Evolutionary conservation across 805 yeast species (phyloP).

Genomic region (Cyberlindnera amylophila): DNA sequence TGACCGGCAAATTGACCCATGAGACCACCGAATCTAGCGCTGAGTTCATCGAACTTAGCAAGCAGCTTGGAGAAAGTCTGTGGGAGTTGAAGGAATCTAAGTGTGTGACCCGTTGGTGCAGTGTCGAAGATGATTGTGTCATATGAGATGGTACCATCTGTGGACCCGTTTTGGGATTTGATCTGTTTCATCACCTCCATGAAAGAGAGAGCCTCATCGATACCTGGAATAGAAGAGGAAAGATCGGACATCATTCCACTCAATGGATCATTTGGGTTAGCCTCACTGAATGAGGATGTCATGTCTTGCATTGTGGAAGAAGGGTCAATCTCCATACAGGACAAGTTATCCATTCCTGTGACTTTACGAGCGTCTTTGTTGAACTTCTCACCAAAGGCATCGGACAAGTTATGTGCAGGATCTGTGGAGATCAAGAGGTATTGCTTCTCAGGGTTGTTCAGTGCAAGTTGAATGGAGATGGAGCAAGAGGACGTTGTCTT

Average conservation of each 20-base stretch:
- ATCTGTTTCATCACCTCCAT: constrained; percentile 98
- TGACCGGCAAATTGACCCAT: constrained; percentile 65
- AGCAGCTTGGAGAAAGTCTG: constrained; percentile 84
- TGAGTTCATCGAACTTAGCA: constrained; percentile 80
- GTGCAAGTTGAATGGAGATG: constrained; percentile 88
- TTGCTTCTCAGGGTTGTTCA: constrained; percentile 71
- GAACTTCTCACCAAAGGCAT: constrained; percentile 97
- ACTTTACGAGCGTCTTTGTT: constrained; percentile 95
- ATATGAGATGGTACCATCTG: constrained; percentile 45
- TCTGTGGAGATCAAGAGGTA: constrained; percentile 92
- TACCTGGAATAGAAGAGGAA: constrained; percentile 95
- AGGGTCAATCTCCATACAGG: constrained; percentile 99
- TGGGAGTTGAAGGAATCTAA: constrained; percentile 92
- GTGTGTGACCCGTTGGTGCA: constrained; percentile 99
- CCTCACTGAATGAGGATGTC: constrained; percentile 42
- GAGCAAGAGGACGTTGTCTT: constrained; percentile 97
- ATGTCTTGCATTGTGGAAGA: constrained; percentile 89
- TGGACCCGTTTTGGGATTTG: constrained; percentile 63
- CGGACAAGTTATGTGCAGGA: constrained; percentile 97
- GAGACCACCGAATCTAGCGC: constrained; percentile 88
- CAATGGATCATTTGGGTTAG: constrained; percentile 49
- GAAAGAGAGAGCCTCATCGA: constrained; percentile 95
- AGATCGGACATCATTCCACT: constrained; percentile 79
- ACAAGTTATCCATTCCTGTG: constrained; percentile 80
- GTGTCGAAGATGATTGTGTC: constrained; percentile 95